These are phyloP conservation scores for Suillus weaverae DNA, from an alignment of 768 basidiomycete genomes.

Conservation along the genomic window DNA sequence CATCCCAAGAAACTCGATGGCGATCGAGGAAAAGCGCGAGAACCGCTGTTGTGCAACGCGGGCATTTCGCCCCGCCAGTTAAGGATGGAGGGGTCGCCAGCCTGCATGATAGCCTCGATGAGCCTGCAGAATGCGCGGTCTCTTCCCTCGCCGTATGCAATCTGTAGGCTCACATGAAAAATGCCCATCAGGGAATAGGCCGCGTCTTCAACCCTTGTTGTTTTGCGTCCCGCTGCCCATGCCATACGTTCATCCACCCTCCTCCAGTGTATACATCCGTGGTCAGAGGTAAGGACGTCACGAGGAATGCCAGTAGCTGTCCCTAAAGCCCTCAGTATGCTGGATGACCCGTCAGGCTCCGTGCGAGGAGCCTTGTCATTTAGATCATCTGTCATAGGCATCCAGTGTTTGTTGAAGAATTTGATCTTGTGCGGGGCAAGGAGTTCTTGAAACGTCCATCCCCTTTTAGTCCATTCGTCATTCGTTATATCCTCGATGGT, in stretches of 20 bases:
- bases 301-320: conserved; percentile 19
- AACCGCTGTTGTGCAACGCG: too few species aligned
- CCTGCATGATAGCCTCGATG: conserved; percentile 6
- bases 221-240: conserved; percentile 26
- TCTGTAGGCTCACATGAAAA: conserved; percentile 22
- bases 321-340: conserved; percentile 7
- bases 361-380: conserved; percentile 14
- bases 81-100: conserved; percentile 5
- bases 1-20: too few species aligned
- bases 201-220: conserved; percentile 23
- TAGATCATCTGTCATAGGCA: conserved; percentile 8
- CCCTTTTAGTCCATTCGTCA: conserved; percentile 25
- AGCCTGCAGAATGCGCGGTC: conserved; percentile 23
- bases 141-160: conserved; percentile 27
- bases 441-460: conserved; percentile 20
- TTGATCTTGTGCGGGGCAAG: conserved; percentile 14
- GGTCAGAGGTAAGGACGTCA: conserved; percentile 2
- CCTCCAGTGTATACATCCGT: neutral
- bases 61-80: conserved; percentile 4
- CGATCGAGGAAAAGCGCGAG: too few species aligned
- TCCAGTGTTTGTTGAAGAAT: conserved; percentile 22
- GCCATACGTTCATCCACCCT: conserved; percentile 20
- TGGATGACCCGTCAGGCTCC: too few species aligned
- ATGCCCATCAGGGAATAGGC: conserved; percentile 28
- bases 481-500: conserved; percentile 11